Conservation (phyloP, 306 rosid species). For the Pachyrhizus erosus region DNA sequence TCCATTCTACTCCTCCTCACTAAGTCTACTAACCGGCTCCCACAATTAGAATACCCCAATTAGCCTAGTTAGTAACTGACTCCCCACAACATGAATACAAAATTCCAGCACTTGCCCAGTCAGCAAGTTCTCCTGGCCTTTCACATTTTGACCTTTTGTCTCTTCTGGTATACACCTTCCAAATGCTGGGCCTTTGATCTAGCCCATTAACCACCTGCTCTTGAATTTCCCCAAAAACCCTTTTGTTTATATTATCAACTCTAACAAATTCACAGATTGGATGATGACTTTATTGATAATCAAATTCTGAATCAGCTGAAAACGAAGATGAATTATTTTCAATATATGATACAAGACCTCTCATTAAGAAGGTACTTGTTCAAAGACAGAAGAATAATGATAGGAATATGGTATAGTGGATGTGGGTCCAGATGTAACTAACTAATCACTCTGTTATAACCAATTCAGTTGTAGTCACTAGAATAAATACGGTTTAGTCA, state of each 20-base stretch:
- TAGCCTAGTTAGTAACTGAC: background rate
- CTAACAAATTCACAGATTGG: background rate
- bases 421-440: too few relatives aligned
- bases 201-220: background rate
- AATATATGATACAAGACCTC: too few relatives aligned
- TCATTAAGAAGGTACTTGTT: too few relatives aligned
- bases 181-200: background rate
- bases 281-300: conserved; percentile 11
- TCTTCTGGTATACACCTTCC: background rate
- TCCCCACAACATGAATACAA: background rate
- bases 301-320: conserved; percentile 14
- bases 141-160: background rate
- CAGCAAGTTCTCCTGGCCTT: background rate
- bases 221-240: background rate
- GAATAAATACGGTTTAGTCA: too few relatives aligned
- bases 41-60: background rate
- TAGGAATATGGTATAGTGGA: too few relatives aligned
- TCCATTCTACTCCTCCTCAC: background rate
- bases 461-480: too few relatives aligned
- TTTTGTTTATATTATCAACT: background rate
- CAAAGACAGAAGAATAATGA: too few relatives aligned
- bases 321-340: background rate
- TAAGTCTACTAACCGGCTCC: background rate
- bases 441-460: too few relatives aligned
- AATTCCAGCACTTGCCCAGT: background rate